Percentiles rank a stretch among this genome's conserved stretches.
phyloP scores from a whole-genome alignment of 1,284 basidiomycete genomes.

The Ceratobasidium sp. region DNA sequence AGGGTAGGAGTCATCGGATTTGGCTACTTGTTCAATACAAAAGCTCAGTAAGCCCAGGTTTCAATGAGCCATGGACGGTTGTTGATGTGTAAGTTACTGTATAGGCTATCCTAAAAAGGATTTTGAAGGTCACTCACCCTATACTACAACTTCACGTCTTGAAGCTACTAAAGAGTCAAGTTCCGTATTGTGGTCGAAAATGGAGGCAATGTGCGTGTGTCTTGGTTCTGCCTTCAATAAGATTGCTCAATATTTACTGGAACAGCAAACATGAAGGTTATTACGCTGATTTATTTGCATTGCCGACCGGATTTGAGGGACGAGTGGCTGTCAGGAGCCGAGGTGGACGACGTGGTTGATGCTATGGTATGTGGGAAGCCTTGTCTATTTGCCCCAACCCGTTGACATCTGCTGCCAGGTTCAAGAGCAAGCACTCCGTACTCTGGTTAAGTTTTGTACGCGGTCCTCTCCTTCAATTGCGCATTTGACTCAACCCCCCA shows the following conservation, averaged over 20 bases:
- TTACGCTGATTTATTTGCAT: constrained; percentile 97
- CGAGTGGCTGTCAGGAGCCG: constrained; percentile 95
- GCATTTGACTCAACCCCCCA: not conserved
- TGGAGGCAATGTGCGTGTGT: constrained; percentile 87
- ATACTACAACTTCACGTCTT: constrained; percentile 95
- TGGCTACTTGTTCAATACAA: constrained; percentile 98
- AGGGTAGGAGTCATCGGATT: constrained; percentile 92
- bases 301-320: constrained; percentile 96
- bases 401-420: constrained; percentile 61
- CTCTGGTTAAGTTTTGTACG: constrained; percentile 92
- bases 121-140: constrained; percentile 92
- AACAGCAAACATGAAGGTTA: constrained; percentile 99
- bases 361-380: constrained; percentile 62
- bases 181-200: constrained; percentile 97
- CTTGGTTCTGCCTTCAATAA: not conserved
- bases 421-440: constrained; percentile 95
- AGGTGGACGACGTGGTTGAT: constrained; percentile 89
- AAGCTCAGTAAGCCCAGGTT: constrained; percentile 74
- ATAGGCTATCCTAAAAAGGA: constrained; percentile 93
- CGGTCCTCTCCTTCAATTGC: constrained; percentile 26
- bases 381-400: too few species aligned
- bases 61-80: not conserved
- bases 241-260: too few species aligned
- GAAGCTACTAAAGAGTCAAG: constrained; percentile 98
- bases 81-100: constrained; percentile 40